phyloP scores from a whole-genome alignment of 148 eudicot genomes.

The Persicaria maculosa region DNA sequence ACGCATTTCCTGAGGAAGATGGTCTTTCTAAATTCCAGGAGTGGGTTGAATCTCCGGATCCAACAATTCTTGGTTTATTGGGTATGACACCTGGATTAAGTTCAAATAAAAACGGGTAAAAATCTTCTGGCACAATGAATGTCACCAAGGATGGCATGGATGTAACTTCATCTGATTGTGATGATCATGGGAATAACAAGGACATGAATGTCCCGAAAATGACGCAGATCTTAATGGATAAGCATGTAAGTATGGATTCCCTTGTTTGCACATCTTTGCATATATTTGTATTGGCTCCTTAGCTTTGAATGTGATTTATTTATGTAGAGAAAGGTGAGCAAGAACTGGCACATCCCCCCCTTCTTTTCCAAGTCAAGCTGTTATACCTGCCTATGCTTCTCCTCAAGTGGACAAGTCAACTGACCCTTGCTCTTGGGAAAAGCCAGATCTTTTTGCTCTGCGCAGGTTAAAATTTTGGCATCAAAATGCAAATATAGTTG shows the following conservation, averaged over 20 bases:
- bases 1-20: constrained; percentile 89
- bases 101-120: constrained; percentile 42
- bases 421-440: neutral
- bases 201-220: constrained; percentile 20
- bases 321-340: constrained; percentile 92
- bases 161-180: constrained; percentile 24
- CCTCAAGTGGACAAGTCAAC: constrained; percentile 97
- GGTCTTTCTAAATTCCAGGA: constrained; percentile 76
- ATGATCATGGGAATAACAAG: constrained; percentile 20
- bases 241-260: constrained; percentile 52
- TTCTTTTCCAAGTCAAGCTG: constrained; percentile 78
- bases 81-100: constrained; percentile 34
- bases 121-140: constrained; percentile 19
- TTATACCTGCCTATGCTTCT: constrained; percentile 66
- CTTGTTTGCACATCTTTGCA: constrained; percentile 7
- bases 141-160: constrained; percentile 26
- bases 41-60: constrained; percentile 99
- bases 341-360: constrained; percentile 91
- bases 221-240: constrained; percentile 70
- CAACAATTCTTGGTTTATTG: constrained; percentile 60
- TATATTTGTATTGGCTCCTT: constrained; percentile 10
- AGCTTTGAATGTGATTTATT: constrained; percentile 13
- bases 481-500: too few relatives aligned
- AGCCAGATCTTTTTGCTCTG: constrained; percentile 8
- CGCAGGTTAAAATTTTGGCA: constrained; percentile 52